These are phyloP conservation scores for Aspergillus luchuensis DNA, from an alignment of 2,329 filamentous ascomycete genomes.

Conservation along the genomic window DNA sequence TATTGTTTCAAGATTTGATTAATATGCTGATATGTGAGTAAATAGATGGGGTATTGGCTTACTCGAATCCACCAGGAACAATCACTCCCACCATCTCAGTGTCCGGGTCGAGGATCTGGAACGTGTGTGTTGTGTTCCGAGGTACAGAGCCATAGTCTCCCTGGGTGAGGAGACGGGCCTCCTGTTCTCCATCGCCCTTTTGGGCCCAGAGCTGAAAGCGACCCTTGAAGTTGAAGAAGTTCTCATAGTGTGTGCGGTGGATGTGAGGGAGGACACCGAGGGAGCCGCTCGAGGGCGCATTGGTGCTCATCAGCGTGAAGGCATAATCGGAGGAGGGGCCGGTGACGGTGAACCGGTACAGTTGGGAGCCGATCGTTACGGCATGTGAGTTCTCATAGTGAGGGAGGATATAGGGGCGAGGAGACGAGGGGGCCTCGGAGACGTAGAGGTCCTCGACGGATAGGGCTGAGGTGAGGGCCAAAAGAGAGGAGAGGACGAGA, in stretches of 20 bases:
- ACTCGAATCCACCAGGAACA: conserved; percentile 53
- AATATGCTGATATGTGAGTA: background rate
- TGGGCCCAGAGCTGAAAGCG: conserved; percentile 51
- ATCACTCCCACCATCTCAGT: conserved; percentile 52
- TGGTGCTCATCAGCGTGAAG: conserved; percentile 50
- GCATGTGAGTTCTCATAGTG: conserved; percentile 37
- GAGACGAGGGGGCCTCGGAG: conserved; percentile 33
- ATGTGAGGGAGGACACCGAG: conserved; percentile 50
- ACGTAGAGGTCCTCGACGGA: conserved; percentile 28
- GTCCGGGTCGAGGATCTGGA: conserved; percentile 52
- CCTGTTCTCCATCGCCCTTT: conserved; percentile 35
- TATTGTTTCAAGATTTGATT: background rate
- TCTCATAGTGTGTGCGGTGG: conserved; percentile 49
- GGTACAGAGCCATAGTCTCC: conserved; percentile 53
- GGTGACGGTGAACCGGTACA: conserved; percentile 49
- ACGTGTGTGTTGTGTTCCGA: conserved; percentile 51
- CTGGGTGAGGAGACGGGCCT: conserved; percentile 44
- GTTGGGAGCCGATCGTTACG: conserved; percentile 39
- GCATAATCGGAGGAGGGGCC: conserved; percentile 49
- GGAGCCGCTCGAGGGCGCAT: conserved; percentile 38
- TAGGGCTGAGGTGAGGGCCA: conserved; percentile 8
- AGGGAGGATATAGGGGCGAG: conserved; percentile 41
- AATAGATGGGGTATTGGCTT: conserved; percentile 15
- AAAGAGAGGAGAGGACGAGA: conserved; percentile 9
- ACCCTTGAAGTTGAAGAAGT: conserved; percentile 51